Conservation (phyloP, 495 filamentous ascomycete genomes). For the Acidiella bohemica region DNA sequence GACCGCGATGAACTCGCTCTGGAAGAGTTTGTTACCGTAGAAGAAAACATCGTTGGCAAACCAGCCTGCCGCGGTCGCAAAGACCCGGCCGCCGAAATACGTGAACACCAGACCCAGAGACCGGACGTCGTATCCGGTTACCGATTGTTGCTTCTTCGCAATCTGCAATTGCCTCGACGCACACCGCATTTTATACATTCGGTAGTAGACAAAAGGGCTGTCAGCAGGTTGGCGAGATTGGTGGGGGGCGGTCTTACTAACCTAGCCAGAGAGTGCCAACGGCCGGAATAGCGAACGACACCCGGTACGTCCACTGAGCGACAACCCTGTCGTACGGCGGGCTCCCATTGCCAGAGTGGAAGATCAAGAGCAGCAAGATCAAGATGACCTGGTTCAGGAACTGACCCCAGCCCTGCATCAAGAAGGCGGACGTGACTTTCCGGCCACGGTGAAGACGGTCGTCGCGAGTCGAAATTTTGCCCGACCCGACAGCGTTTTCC, state of each 20-base stretch:
- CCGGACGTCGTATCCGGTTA: slow-evolving; percentile 76
- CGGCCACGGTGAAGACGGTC: slow-evolving; percentile 87
- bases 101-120: slow-evolving; percentile 61
- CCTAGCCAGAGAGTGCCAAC: slow-evolving; percentile 86
- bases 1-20: slow-evolving; percentile 68
- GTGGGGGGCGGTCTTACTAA: too few species aligned
- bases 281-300: slow-evolving; percentile 75
- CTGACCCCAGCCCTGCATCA: slow-evolving; percentile 97
- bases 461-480: slow-evolving; percentile 72
- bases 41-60: slow-evolving; percentile 93
- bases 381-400: slow-evolving; percentile 78
- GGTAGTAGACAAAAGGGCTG: slow-evolving; percentile 79
- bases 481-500: slow-evolving; percentile 76
- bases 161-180: slow-evolving; percentile 57
- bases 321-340: slow-evolving; percentile 57
- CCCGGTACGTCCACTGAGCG: slow-evolving; percentile 71
- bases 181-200: slow-evolving; percentile 73
- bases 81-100: slow-evolving; percentile 65
- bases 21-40: slow-evolving; percentile 96
- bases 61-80: slow-evolving; percentile 73
- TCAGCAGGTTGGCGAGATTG: too few species aligned
- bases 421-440: slow-evolving; percentile 80
- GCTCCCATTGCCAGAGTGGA: slow-evolving; percentile 60
- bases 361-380: slow-evolving; percentile 65
- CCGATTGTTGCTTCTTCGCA: slow-evolving; percentile 69